phyloP scores from a whole-genome alignment of 495 filamentous ascomycete species.

The Lentithecium fluviatile region DNA sequence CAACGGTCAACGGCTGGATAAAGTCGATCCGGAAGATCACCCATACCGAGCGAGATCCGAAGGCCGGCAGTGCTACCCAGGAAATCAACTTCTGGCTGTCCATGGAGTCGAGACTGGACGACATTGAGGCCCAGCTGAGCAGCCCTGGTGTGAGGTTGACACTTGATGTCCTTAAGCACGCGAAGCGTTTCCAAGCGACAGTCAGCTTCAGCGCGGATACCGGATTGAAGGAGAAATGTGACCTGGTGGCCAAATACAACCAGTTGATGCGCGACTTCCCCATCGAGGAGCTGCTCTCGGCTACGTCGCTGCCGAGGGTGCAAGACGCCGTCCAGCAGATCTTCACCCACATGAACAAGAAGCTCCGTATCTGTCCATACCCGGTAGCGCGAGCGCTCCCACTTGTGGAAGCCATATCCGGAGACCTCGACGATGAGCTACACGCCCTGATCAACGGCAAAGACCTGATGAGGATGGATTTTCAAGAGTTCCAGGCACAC shows the following conservation, averaged over 20 bases:
- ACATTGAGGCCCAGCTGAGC: slow-evolving; percentile 80
- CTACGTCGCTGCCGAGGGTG: slow-evolving; percentile 85
- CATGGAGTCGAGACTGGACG: slow-evolving; percentile 87
- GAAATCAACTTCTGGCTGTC: slow-evolving; percentile 99
- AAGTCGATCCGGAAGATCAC: slow-evolving; percentile 98
- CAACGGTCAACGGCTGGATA: slow-evolving; percentile 93
- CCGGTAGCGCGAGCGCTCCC: slow-evolving; percentile 87
- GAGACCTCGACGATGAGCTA: slow-evolving; percentile 80
- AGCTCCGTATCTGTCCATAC: slow-evolving; percentile 90
- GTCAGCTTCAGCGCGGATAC: slow-evolving; percentile 95
- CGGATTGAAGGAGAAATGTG: slow-evolving; percentile 88
- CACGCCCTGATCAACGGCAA: slow-evolving; percentile 82
- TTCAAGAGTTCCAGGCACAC: slow-evolving; percentile 79
- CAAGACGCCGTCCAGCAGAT: slow-evolving; percentile 83
- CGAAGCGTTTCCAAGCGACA: slow-evolving; percentile 94
- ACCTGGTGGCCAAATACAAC: slow-evolving; percentile 97
- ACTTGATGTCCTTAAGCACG: slow-evolving; percentile 87
- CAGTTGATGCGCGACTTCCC: slow-evolving; percentile 98
- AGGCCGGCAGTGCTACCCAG: slow-evolving; percentile 85
- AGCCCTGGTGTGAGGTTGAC: slow-evolving; percentile 89
- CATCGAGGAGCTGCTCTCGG: slow-evolving; percentile 87
- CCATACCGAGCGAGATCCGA: slow-evolving; percentile 84
- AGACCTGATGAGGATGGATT: slow-evolving; percentile 86
- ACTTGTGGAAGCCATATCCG: slow-evolving; percentile 97
- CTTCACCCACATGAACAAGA: slow-evolving; percentile 93